phyloP scores from a whole-genome alignment of 768 basidiomycete genomes.

The Boletales sp. region DNA sequence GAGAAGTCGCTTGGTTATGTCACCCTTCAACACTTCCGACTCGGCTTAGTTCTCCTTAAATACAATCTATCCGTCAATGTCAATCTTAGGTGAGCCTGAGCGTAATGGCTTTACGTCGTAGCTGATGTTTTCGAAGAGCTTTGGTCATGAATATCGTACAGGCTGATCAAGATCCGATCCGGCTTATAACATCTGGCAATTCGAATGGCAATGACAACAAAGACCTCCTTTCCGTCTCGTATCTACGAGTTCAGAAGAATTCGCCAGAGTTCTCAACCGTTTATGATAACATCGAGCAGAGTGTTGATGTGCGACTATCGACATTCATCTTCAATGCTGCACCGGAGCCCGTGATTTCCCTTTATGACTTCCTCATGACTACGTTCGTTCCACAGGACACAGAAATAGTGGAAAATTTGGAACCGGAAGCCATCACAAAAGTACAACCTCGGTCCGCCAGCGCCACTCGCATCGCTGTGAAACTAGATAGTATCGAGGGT shows the following conservation, averaged over 20 bases:
- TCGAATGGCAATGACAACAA: slow-evolving; percentile 39
- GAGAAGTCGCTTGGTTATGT: slow-evolving; percentile 81
- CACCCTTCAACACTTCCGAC: slow-evolving; percentile 70
- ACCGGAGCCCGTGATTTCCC: slow-evolving; percentile 83
- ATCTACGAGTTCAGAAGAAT: slow-evolving; percentile 72
- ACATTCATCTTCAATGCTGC: slow-evolving; percentile 87
- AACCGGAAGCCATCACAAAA: slow-evolving; percentile 1
- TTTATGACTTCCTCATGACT: slow-evolving; percentile 97
- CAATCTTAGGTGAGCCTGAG: slow-evolving; percentile 56
- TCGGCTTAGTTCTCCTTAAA: slow-evolving; percentile 72
- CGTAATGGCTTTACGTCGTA: not conserved
- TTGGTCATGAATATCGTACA: slow-evolving; percentile 74
- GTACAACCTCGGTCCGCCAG: slow-evolving; percentile 26
- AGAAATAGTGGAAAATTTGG: slow-evolving; percentile 5
- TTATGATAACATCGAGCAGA: slow-evolving; percentile 86
- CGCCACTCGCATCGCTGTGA: slow-evolving; percentile 79
- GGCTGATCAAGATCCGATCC: slow-evolving; percentile 46
- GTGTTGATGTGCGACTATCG: slow-evolving; percentile 80
- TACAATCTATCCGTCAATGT: slow-evolving; percentile 87
- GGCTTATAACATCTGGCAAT: slow-evolving; percentile 62
- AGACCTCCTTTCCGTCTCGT: slow-evolving; percentile 77
- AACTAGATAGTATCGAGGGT: slow-evolving; percentile 84
- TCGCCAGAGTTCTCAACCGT: slow-evolving; percentile 82
- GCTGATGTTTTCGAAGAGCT: slow-evolving; percentile 44
- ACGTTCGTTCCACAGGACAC: slow-evolving; percentile 70